Conservation (phyloP, 305 asterid species). For the Ajuga reptans region DNA sequence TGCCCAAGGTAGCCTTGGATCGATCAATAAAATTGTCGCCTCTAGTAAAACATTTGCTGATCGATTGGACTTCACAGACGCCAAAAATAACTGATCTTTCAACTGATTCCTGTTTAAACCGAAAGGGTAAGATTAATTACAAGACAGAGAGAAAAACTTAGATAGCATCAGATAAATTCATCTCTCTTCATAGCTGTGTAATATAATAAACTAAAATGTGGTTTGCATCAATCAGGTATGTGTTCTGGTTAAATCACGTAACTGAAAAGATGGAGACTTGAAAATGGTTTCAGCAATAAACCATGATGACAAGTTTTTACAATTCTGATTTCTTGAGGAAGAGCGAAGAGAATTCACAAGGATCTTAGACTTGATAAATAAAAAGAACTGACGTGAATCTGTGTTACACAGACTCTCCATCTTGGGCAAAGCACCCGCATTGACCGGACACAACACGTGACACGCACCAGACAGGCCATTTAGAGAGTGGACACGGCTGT, state of each 20-base stretch:
- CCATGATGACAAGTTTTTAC: neutral
- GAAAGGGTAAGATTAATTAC: conserved; percentile 20
- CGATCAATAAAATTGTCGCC: conserved; percentile 48
- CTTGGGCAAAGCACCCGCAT: no score
- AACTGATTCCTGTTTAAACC: conserved; percentile 46
- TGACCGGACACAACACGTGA: no score
- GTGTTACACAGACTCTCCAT: no score
- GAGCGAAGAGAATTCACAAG: conserved; percentile 4
- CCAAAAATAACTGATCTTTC: conserved; percentile 50
- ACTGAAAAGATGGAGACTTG: neutral
- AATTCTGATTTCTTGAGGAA: neutral
- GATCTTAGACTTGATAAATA: neutral
- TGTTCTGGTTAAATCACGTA: neutral
- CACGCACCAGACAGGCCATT: no score
- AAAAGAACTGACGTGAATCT: neutral
- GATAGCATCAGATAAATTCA: conserved; percentile 1
- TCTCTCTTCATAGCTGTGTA: conserved; percentile 4
- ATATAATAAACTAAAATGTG: neutral
- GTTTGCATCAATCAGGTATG: neutral
- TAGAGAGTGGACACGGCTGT: no score
- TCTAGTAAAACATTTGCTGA: conserved; percentile 57
- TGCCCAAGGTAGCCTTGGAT: conserved; percentile 77
- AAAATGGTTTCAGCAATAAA: neutral
- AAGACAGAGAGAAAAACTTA: conserved; percentile 12
- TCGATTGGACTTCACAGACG: conserved; percentile 37